Evolutionary conservation across 371 early-diverging fungal species (phyloP), one percentile per base, ranked within the genome.

Genomic region (Phascolomyces articulosus): DNA sequence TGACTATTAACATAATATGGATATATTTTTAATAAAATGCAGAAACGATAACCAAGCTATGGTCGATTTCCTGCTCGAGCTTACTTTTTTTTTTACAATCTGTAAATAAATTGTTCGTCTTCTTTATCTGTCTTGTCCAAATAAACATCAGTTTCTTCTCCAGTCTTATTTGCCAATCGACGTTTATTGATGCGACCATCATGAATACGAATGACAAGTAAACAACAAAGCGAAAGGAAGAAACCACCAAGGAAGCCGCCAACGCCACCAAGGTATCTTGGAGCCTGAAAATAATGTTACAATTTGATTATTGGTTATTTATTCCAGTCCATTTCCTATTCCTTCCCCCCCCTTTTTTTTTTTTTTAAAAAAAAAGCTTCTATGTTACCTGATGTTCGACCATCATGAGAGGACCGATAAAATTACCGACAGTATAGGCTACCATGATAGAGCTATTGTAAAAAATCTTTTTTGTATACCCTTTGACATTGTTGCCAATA

Each of bases 31-130:
- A n/a, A n/a, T n/a, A n/a, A n/a, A n/a, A n/a, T n/a, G n/a, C n/a
- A n/a, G n/a, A n/a, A n/a, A n/a, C n/a, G n/a, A n/a, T n/a, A n/a
- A n/a, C n/a, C n/a, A n/a, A n/a, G n/a, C n/a, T n/a, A n/a, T n/a
- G n/a, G n/a, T n/a, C n/a, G n/a, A n/a, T n/a, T n/a, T 34, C 34
- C 6, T 34, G 11, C 11, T 9, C 11, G 11, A 9, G 11, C 11
- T 9, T 34, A 34, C 11, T 9, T 34, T 0, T 9, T 9, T 34
- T 6, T 31, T 64, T 69, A 75, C 29, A 75, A 48, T 2, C 64
- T 63, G 51, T 71, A 75, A 8, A 71, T 61, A 65, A 75, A 75
- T 38, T 67, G 65, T 1, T 69, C 29, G 55, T 75, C 75, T 61
- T 75, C 62, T n/a, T 55, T 47, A 51, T 75, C 75, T 2, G 69